These are phyloP conservation scores for Stachybotrys chlorohalonatus DNA, from an alignment of 2,329 filamentous ascomycete genomes.

Conservation along the genomic window DNA sequence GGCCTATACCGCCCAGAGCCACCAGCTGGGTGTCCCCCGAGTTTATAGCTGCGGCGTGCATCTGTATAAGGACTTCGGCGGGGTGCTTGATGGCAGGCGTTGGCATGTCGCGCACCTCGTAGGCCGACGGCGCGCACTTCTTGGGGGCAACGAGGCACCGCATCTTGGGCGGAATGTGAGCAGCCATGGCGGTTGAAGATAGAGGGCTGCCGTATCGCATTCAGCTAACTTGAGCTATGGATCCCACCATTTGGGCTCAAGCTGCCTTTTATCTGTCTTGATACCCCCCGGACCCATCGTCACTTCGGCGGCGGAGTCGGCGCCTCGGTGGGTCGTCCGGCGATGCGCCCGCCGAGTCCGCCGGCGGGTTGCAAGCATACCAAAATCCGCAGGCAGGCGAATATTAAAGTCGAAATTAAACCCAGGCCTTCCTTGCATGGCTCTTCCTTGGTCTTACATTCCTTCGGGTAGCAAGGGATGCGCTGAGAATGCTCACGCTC, in stretches of 20 bases:
- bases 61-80: slow-evolving; percentile 31
- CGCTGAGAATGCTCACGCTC: too few relatives aligned
- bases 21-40: slow-evolving; percentile 24
- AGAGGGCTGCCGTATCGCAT: neutral
- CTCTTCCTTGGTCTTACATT: too few relatives aligned
- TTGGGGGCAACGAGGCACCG: slow-evolving; percentile 32
- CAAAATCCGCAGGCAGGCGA: too few relatives aligned
- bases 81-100: slow-evolving; percentile 32
- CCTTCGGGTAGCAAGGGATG: too few relatives aligned
- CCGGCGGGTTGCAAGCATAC: too few relatives aligned
- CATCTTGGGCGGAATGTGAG: slow-evolving; percentile 27
- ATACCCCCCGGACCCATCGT: neutral
- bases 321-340: neutral
- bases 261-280: neutral
- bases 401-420: too few relatives aligned
- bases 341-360: neutral
- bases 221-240: neutral
- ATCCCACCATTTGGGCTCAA: neutral
- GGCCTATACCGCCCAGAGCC: slow-evolving; percentile 11
- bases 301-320: neutral
- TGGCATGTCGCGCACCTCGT: slow-evolving; percentile 31
- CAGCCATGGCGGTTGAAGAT: slow-evolving; percentile 12
- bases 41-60: slow-evolving; percentile 26
- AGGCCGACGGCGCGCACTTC: slow-evolving; percentile 26
- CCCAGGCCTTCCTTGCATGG: too few relatives aligned